These are phyloP conservation scores for Gremmenia infestans DNA, from an alignment of 2,329 filamentous ascomycete genomes.

Conservation along the genomic window DNA sequence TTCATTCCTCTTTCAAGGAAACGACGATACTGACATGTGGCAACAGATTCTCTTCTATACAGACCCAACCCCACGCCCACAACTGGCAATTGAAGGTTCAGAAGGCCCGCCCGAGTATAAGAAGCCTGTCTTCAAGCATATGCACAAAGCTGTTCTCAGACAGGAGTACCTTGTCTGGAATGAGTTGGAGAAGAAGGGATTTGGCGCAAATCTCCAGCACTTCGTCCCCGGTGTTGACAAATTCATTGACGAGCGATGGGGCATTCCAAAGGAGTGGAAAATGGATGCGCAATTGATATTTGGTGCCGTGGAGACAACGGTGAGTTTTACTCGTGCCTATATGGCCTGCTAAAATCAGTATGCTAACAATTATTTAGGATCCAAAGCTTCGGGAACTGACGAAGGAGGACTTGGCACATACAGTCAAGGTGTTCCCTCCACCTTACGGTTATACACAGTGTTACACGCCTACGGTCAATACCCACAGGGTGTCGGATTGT, in stretches of 20 bases:
- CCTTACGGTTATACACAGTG: not conserved
- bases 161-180: conserved; percentile 54
- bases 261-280: conserved; percentile 65
- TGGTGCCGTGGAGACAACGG: conserved; percentile 36
- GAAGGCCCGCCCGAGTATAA: not conserved
- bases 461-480: not conserved
- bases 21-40: not conserved
- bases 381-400: not conserved
- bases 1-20: not conserved
- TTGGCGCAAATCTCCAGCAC: conserved; percentile 85
- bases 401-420: not conserved
- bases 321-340: not conserved
- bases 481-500: too few relatives aligned
- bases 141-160: conserved; percentile 69
- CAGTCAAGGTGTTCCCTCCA: not conserved
- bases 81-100: not conserved
- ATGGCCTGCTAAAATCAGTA: not conserved
- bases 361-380: not conserved
- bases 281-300: conserved; percentile 80
- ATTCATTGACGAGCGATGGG: conserved; percentile 62
- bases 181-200: conserved; percentile 72
- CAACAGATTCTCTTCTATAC: conserved; percentile 73
- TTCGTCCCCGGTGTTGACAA: conserved; percentile 81
- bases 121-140: conserved; percentile 62
- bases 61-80: conserved; percentile 43